Evolutionary conservation across 148 eudicot genomes (phyloP), one percentile per base, ranked within the genome.

Genomic region (Camellia japonica): DNA sequence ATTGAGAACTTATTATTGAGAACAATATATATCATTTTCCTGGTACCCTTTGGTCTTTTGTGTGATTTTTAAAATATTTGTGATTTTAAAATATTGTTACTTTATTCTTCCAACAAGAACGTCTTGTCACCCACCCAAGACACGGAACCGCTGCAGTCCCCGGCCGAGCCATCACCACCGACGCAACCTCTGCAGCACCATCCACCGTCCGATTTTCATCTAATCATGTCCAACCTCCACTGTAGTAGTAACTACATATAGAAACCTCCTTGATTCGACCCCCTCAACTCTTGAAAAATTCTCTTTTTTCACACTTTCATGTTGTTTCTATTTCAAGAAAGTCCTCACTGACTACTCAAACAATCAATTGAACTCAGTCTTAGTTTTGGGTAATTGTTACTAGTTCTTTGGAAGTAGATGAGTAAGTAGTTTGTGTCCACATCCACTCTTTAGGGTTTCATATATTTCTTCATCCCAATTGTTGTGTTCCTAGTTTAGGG

Each of bases 91-190:
- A 38, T 55, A 76, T 60, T 61, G 61, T 69, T 76, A 38, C 76
- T 76, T 77, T 81, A 76, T 81, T 81, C 83, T 49, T 41, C 51
- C 0, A 52, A 18, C 54, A 61, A 66, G 51, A 61, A 76, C 68
- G 76, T 77, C 80, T 77, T 82, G 80, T 82, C 72, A 76, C 23
- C 76, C 46, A 68, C 68, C 63, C 75, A 47, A 44, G 43, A 15
- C 68, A 13, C 41, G 47, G 54, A 38, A 47, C 74, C 20, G 61
- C 18, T 20, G 79, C 83, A 47, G 23, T 19, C 16, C 1, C 64
- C 70, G 38, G 77, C 73, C 62, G 0, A 19, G 74, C 61, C 14
- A 7, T 7, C 52, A 0, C 76, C 9, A 4, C n/a, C 30, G 38
- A 8, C 64, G 30, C 55, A 3, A 23, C 23, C 16, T 30, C 43